Percentiles rank a stretch among this genome's conserved stretches.
Conservation (phyloP, 2,329 filamentous ascomycete species). For the Monilinia vaccinii-corymbosi region DNA sequence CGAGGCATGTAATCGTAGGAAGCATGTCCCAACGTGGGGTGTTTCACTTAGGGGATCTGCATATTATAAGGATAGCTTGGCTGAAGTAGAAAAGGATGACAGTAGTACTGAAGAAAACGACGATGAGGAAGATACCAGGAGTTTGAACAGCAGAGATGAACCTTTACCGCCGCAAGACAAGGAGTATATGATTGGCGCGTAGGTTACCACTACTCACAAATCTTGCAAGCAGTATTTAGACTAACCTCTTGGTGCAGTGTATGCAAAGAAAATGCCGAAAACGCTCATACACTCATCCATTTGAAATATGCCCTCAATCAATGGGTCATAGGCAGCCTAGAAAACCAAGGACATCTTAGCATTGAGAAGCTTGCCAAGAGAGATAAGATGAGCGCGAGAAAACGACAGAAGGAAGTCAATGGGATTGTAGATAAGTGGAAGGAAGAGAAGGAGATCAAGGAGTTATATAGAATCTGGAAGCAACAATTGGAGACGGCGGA, state of each 20-base stretch:
- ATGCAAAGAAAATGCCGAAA: slow-evolving; percentile 56
- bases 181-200: slow-evolving; percentile 44
- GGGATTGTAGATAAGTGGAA: slow-evolving; percentile 58
- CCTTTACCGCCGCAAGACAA: slow-evolving; percentile 35
- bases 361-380: slow-evolving; percentile 50
- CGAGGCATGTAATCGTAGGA: slow-evolving; percentile 53
- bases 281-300: slow-evolving; percentile 63
- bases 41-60: slow-evolving; percentile 55
- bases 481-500: slow-evolving; percentile 45
- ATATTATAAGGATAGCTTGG: slow-evolving; percentile 57
- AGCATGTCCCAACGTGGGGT: slow-evolving; percentile 57
- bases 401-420: slow-evolving; percentile 51
- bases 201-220: slow-evolving; percentile 15
- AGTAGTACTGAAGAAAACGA: slow-evolving; percentile 28
- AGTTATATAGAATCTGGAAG: slow-evolving; percentile 58
- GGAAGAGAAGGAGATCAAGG: slow-evolving; percentile 45
- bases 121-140: slow-evolving; percentile 30
- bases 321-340: slow-evolving; percentile 57
- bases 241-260: slow-evolving; percentile 26
- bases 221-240: slow-evolving; percentile 19
- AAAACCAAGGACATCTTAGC: slow-evolving; percentile 46
- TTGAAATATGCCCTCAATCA: slow-evolving; percentile 69
- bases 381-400: slow-evolving; percentile 50
- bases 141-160: slow-evolving; percentile 39
- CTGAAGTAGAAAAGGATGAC: slow-evolving; percentile 45